These are phyloP conservation scores for Sugiyamaella xylanicola DNA, from an alignment of 1,139 yeast species.

Conservation along the genomic window DNA sequence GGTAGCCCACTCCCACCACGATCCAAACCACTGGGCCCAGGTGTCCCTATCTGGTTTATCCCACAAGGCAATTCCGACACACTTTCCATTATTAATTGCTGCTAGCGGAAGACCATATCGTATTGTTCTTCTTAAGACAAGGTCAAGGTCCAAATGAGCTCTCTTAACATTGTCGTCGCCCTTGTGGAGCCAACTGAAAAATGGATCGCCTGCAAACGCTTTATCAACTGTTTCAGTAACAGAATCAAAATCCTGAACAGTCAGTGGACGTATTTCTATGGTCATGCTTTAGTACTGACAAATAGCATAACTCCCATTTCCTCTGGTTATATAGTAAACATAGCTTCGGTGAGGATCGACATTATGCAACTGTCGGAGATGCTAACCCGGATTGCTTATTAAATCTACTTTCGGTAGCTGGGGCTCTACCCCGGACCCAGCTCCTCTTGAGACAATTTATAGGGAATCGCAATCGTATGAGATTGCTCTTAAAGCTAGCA, in stretches of 20 bases:
- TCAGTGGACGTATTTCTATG: slow-evolving; percentile 7
- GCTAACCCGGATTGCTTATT: too few relatives aligned
- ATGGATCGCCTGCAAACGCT: slow-evolving; percentile 11
- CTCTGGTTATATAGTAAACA: too few relatives aligned
- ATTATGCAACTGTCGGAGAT: too few relatives aligned
- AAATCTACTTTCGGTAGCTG: too few relatives aligned
- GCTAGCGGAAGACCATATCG: background rate
- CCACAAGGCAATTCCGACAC: slow-evolving; percentile 10
- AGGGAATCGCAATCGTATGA: too few relatives aligned
- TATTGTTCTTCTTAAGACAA: background rate
- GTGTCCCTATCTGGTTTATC: slow-evolving; percentile 3
- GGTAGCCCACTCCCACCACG: slow-evolving; percentile 2
- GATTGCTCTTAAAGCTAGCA: too few relatives aligned
- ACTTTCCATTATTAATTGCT: slow-evolving; percentile 9
- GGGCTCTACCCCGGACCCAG: too few relatives aligned
- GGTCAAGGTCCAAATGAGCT: background rate
- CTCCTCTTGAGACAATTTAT: too few relatives aligned
- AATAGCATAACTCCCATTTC: too few relatives aligned
- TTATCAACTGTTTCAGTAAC: slow-evolving; percentile 9
- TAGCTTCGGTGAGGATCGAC: background rate
- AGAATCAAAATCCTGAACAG: background rate
- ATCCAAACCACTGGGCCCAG: background rate
- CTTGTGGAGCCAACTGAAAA: slow-evolving; percentile 2
- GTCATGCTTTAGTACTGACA: background rate
- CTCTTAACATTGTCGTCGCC: slow-evolving; percentile 5